Conservation (phyloP, 192 early-diverging fungal genomes). For the Coemansia sp. region DNA sequence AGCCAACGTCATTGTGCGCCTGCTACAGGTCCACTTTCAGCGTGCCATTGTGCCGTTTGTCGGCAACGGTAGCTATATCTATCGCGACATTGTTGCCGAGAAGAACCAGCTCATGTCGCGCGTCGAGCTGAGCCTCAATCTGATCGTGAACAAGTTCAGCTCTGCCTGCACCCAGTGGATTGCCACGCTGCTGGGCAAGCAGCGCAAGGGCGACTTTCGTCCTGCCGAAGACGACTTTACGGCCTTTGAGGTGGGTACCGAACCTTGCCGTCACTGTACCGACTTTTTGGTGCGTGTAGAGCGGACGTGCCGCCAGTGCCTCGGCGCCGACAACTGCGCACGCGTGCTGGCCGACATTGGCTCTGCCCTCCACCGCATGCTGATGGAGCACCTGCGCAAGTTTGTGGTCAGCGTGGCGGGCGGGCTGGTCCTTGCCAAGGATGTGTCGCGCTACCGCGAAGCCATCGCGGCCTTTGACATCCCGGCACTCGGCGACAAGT, state of each 20-base stretch:
- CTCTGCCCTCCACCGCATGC: conserved; percentile 67
- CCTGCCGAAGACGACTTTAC: conserved; percentile 82
- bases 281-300: conserved; percentile 71
- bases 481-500: conserved; percentile 69
- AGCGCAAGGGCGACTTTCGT: conserved; percentile 86
- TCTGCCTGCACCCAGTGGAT: conserved; percentile 69
- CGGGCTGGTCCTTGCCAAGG: conserved; percentile 84
- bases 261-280: conserved; percentile 74
- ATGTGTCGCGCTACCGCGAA: conserved; percentile 93
- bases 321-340: conserved; percentile 75
- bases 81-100: conserved; percentile 76
- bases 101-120: conserved; percentile 87
- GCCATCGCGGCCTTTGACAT: conserved; percentile 69
- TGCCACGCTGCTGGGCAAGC: conserved; percentile 58
- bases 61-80: conserved; percentile 49
- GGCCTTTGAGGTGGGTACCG: conserved; percentile 62
- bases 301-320: conserved; percentile 50
- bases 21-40: conserved; percentile 42
- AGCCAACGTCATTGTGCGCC: conserved; percentile 22
- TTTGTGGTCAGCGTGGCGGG: conserved; percentile 80
- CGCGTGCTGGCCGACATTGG: conserved; percentile 77
- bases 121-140: conserved; percentile 76
- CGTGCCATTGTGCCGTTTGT: conserved; percentile 37
- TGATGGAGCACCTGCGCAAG: conserved; percentile 91
- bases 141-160: conserved; percentile 53